Conservation (phyloP, 805 yeast species). For the Blastobotrys chiropterorum region DNA sequence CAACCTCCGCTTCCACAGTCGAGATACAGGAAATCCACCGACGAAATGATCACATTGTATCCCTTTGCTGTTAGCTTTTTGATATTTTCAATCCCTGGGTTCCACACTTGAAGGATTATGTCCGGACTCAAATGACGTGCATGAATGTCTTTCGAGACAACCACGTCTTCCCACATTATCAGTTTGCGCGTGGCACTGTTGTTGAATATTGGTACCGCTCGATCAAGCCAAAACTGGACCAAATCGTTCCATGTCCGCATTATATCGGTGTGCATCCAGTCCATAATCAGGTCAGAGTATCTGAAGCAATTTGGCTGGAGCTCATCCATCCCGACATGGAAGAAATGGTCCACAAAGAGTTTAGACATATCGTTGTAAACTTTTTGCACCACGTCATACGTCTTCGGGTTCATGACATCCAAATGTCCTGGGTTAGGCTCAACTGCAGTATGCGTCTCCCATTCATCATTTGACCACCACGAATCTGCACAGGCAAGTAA, state of each 20-base stretch:
- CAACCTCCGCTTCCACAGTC: conserved; percentile 40
- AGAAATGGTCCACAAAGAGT: conserved; percentile 33
- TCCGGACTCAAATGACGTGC: conserved; percentile 31
- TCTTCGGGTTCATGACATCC: conserved; percentile 30
- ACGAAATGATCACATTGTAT: conserved; percentile 37
- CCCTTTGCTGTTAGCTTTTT: conserved; percentile 32
- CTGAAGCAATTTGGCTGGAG: conserved; percentile 33
- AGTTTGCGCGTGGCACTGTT: conserved; percentile 25
- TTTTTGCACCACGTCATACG: conserved; percentile 32
- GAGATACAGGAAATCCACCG: conserved; percentile 31
- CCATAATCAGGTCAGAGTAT: conserved; percentile 24
- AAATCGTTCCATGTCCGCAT: conserved; percentile 29
- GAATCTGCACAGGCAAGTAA: conserved; percentile 32
- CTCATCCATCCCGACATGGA: conserved; percentile 41
- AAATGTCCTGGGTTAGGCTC: conserved; percentile 41
- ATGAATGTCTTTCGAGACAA: conserved; percentile 17
- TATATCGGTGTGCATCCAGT: conserved; percentile 30
- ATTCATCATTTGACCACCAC: conserved; percentile 28
- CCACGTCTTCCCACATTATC: conserved; percentile 39
- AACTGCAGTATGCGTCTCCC: conserved; percentile 25
- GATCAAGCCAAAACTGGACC: conserved; percentile 34
- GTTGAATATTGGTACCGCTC: conserved; percentile 32
- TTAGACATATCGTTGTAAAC: conserved; percentile 33
- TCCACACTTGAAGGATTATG: conserved; percentile 36
- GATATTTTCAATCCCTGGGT: conserved; percentile 20